Evolutionary conservation across 1,284 basidiomycete species (phyloP).

Genomic region (Sanghuangporus sanghuang): DNA sequence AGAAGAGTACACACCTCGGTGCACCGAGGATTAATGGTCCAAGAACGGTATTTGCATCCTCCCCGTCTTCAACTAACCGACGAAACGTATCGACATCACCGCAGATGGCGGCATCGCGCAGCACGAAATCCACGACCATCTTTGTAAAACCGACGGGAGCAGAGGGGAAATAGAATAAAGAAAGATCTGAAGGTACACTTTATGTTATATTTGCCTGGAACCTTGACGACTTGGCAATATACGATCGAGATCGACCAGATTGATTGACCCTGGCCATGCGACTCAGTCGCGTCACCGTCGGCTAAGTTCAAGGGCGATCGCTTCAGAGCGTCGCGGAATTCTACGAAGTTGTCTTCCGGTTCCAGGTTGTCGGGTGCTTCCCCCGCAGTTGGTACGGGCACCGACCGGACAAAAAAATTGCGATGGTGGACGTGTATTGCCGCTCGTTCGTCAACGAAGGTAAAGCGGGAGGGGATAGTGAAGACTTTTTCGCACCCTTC

Average conservation of each 20-base stretch:
- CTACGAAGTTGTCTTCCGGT: neutral
- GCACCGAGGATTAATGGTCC: slow-evolving; percentile 61
- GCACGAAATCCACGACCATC: slow-evolving; percentile 11
- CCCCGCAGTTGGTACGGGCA: neutral
- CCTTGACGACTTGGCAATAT: neutral
- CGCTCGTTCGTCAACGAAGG: neutral
- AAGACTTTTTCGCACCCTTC: neutral
- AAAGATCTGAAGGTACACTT: neutral
- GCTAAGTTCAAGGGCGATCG: neutral
- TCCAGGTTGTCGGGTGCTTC: neutral
- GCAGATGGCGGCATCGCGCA: slow-evolving; percentile 52
- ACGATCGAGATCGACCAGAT: neutral
- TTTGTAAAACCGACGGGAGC: neutral
- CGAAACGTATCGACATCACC: slow-evolving; percentile 51
- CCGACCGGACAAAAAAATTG: too few species aligned
- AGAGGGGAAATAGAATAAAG: neutral
- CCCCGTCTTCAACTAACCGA: slow-evolving; percentile 50
- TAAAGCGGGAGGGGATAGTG: neutral
- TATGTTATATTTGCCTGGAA: neutral
- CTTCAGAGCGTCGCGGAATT: neutral
- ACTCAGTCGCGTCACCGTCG: neutral
- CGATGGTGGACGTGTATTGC: neutral
- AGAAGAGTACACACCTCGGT: slow-evolving; percentile 42
- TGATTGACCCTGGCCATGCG: too few species aligned
- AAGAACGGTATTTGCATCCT: slow-evolving; percentile 60